Evolutionary conservation across 2,329 filamentous ascomycete species (phyloP).

Genomic region (Talaromyces verruculosus): DNA sequence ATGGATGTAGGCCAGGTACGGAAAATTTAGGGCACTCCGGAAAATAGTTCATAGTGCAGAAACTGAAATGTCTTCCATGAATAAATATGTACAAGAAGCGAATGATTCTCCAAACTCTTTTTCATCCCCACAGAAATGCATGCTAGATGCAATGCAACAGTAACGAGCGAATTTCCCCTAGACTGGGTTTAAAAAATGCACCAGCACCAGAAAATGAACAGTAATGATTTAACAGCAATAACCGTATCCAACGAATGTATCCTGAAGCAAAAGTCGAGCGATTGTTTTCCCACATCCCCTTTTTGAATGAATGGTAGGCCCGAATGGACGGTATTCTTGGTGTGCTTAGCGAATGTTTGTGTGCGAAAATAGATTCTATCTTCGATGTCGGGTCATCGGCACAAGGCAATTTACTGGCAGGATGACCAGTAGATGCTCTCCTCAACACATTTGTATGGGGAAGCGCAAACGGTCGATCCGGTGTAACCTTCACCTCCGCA

Average conservation of each 20-base stretch:
- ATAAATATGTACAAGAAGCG: slow-evolving; percentile 16
- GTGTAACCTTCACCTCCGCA: slow-evolving; percentile 19
- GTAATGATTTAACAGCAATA: not conserved
- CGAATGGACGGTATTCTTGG: not conserved
- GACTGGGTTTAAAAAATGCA: not conserved
- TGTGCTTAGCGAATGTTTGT: not conserved
- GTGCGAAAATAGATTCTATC: not conserved
- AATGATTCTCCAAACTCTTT: not conserved
- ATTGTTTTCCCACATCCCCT: not conserved
- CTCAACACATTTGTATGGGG: slow-evolving; percentile 18
- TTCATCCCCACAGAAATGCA: slow-evolving; percentile 5
- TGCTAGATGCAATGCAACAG: not conserved
- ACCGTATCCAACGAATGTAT: not conserved
- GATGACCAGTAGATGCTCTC: slow-evolving; percentile 19
- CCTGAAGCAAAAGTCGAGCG: not conserved
- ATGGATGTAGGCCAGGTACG: too few species aligned
- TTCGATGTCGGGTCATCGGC: not conserved
- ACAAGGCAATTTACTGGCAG: slow-evolving; percentile 5
- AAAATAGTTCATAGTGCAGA: not conserved
- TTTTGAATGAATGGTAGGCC: not conserved
- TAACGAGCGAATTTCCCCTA: slow-evolving; percentile 8
- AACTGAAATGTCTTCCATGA: not conserved
- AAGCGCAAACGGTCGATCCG: slow-evolving; percentile 19
- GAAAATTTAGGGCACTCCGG: not conserved
- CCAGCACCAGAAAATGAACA: not conserved